Conservation (phyloP, 208 protist species). For the Naegleria gruberi region DNA sequence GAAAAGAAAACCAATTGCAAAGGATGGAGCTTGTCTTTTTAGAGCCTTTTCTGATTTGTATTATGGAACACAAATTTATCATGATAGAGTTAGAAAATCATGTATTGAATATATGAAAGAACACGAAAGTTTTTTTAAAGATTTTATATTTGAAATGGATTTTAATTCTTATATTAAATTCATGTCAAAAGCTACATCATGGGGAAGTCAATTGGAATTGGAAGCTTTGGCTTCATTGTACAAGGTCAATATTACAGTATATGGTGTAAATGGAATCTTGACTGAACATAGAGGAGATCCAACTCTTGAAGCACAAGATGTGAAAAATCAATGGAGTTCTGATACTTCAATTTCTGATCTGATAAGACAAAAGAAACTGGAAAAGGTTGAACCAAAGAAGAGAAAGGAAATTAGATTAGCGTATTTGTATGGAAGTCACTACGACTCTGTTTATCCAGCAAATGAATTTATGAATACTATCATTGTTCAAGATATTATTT, state of each 20-base stretch:
- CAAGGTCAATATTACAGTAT: neutral
- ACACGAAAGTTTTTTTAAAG: neutral
- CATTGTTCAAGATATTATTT: neutral
- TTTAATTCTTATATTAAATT: neutral
- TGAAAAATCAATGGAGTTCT: neutral
- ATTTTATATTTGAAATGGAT: slow-evolving; percentile 1
- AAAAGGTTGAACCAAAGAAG: neutral
- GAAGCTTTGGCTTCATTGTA: neutral
- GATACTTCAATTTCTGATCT: neutral
- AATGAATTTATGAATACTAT: neutral
- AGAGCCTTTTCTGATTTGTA: neutral
- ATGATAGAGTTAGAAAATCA: neutral
- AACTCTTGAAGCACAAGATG: neutral
- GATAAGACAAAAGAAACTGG: neutral
- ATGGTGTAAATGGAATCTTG: neutral
- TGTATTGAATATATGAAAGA: neutral
- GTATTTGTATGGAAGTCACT: slow-evolving; percentile 12
- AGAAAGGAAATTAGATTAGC: neutral
- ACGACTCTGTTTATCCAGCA: neutral
- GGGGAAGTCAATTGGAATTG: neutral
- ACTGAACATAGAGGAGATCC: neutral
- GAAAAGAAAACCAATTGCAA: neutral
- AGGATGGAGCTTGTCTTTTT: slow-evolving; percentile 13
- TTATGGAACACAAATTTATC: neutral
- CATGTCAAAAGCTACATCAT: neutral